Evolutionary conservation across 2,329 filamentous ascomycete genomes (phyloP).

Genomic region (Alternaria brassicae): DNA sequence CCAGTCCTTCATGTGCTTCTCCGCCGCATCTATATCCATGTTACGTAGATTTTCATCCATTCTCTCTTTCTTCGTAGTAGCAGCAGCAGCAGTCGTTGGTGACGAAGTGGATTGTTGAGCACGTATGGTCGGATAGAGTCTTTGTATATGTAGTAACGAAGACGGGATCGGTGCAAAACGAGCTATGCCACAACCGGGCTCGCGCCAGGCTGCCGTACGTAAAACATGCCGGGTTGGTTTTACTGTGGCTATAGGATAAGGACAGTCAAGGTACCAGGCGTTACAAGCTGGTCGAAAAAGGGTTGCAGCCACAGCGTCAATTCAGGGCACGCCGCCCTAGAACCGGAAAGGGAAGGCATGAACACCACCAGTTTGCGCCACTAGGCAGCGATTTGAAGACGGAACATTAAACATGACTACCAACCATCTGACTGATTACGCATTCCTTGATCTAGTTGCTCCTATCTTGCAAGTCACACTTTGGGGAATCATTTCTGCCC

Average conservation of each 20-base stretch:
- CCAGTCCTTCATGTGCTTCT: conserved; percentile 15
- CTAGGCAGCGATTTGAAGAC: background rate
- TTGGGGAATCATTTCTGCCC: background rate
- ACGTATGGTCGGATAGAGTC: background rate
- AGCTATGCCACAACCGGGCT: background rate
- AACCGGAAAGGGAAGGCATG: background rate
- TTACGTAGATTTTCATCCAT: conserved; percentile 3
- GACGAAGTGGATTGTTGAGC: background rate
- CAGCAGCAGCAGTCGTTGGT: background rate
- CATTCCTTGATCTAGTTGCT: background rate
- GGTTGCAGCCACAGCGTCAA: background rate
- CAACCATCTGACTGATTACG: background rate
- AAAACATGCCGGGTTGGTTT: background rate
- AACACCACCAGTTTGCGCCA: background rate
- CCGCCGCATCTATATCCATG: conserved; percentile 17
- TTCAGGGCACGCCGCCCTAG: background rate
- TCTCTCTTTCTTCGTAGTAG: background rate
- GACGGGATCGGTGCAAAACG: background rate
- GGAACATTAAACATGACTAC: background rate
- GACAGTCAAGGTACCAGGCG: background rate
- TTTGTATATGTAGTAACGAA: background rate
- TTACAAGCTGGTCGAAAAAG: background rate
- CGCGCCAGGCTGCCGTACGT: background rate
- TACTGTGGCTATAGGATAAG: background rate
- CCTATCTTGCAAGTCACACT: background rate